These are phyloP conservation scores for Umbelopsis sp. DNA, from an alignment of 192 early-diverging fungal genomes.

Conservation along the genomic window DNA sequence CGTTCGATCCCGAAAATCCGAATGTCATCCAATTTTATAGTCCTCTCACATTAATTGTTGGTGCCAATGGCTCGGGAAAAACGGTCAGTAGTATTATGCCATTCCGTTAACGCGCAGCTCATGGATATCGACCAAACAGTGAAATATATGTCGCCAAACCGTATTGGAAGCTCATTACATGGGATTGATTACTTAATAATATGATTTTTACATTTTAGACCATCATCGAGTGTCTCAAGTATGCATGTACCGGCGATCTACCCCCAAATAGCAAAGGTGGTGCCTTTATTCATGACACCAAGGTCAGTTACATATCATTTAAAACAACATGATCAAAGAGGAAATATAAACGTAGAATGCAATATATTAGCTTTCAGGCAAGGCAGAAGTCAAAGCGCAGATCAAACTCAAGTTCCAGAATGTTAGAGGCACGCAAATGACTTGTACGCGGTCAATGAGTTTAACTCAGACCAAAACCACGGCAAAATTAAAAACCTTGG, in stretches of 20 bases:
- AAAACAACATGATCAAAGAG: too few relatives aligned
- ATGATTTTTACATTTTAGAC: conserved; percentile 51
- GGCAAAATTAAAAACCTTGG: conserved; percentile 75
- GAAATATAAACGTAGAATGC: too few relatives aligned
- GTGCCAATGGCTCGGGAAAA: conserved; percentile 95
- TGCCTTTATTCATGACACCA: conserved; percentile 95
- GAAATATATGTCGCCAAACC: background rate
- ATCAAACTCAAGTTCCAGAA: conserved; percentile 85
- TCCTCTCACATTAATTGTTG: conserved; percentile 93
- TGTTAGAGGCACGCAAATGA: conserved; percentile 71
- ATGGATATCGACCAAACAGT: background rate
- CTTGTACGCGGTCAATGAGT: conserved; percentile 75
- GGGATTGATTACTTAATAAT: background rate
- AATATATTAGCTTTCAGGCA: conserved; percentile 59
- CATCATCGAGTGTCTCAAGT: conserved; percentile 96
- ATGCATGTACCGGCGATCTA: conserved; percentile 87
- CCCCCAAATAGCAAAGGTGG: conserved; percentile 88
- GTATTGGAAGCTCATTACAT: too few relatives aligned
- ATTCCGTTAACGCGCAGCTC: background rate
- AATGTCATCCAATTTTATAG: conserved; percentile 83
- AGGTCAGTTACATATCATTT: conserved; percentile 42
- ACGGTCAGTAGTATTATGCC: conserved; percentile 56
- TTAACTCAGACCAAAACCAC: conserved; percentile 67
- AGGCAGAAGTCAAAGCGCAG: conserved; percentile 87
- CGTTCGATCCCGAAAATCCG: conserved; percentile 77